Percentiles rank a stretch among this genome's conserved stretches.
These are phyloP conservation scores for Thelonectria blattea DNA, from an alignment of 2,329 filamentous ascomycete genomes.

Conservation along the genomic window DNA sequence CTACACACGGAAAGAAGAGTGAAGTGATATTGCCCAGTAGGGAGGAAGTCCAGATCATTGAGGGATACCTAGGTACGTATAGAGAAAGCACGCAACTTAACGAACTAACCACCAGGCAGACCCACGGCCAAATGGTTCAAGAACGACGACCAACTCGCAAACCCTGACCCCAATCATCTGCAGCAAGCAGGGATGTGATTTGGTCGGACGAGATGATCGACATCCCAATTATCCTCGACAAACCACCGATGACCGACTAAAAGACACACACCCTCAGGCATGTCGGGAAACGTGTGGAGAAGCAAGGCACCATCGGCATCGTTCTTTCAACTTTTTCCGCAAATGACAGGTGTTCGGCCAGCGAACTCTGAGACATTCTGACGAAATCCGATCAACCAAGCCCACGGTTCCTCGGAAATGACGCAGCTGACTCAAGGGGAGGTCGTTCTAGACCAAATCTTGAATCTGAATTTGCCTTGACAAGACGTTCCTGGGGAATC, in stretches of 20 bases:
- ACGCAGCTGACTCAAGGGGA: neutral
- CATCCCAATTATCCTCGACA: neutral
- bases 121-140: neutral
- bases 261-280: neutral
- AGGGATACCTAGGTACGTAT: no score
- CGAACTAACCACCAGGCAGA: neutral
- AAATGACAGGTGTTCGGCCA: constrained; percentile 22
- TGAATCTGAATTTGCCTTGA: neutral
- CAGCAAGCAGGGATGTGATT: neutral
- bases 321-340: constrained; percentile 6
- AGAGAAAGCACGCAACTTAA: neutral
- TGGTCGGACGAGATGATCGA: neutral
- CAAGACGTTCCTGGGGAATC: neutral
- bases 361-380: neutral
- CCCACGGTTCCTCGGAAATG: neutral
- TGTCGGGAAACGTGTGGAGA: neutral
- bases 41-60: no score
- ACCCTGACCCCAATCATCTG: neutral
- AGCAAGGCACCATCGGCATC: neutral
- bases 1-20: neutral
- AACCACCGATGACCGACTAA: neutral
- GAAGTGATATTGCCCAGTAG: neutral
- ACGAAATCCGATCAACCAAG: constrained; percentile 1
- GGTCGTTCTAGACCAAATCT: neutral
- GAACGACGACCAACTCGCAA: neutral